These are phyloP conservation scores for Hylodesmum podocarpum DNA, from an alignment of 306 rosid species.

Conservation along the genomic window DNA sequence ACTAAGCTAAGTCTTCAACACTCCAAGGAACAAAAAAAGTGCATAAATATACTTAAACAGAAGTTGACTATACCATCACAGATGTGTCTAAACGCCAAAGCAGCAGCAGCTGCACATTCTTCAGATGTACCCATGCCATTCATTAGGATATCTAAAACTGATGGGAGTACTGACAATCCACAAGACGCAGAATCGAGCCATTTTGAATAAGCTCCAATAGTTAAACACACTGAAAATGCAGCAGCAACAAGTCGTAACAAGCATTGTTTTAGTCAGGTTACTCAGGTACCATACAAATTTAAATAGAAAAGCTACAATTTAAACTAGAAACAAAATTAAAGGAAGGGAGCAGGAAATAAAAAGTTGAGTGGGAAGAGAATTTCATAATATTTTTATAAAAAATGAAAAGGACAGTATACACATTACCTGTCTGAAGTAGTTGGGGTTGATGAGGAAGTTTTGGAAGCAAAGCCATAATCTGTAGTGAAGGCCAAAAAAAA, in stretches of 20 bases:
- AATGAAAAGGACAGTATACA: neutral
- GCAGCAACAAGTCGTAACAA: slow-evolving; percentile 25
- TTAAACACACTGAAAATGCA: slow-evolving; percentile 77
- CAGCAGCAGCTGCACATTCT: slow-evolving; percentile 98
- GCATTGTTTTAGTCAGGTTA: slow-evolving; percentile 14
- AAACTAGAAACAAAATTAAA: slow-evolving; percentile 26
- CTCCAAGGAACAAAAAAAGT: slow-evolving; percentile 28
- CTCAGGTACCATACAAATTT: slow-evolving; percentile 10
- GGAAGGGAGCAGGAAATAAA: neutral
- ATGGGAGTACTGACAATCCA: slow-evolving; percentile 77
- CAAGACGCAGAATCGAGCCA: slow-evolving; percentile 94
- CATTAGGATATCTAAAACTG: slow-evolving; percentile 85
- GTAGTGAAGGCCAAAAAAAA: slow-evolving; percentile 24
- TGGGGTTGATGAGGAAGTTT: slow-evolving; percentile 88
- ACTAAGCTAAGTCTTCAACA: slow-evolving; percentile 13
- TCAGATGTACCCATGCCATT: slow-evolving; percentile 93
- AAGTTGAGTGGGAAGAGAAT: slow-evolving; percentile 12
- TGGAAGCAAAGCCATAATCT: slow-evolving; percentile 84
- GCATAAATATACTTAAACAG: slow-evolving; percentile 23
- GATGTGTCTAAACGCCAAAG: slow-evolving; percentile 91
- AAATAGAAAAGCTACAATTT: slow-evolving; percentile 7
- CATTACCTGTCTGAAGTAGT: slow-evolving; percentile 94
- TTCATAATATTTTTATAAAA: neutral
- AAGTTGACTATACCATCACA: slow-evolving; percentile 74
- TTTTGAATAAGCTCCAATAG: slow-evolving; percentile 94